These are phyloP conservation scores for Boletus pseudo-olivaceus DNA, from an alignment of 768 basidiomycete genomes.

Conservation along the genomic window DNA sequence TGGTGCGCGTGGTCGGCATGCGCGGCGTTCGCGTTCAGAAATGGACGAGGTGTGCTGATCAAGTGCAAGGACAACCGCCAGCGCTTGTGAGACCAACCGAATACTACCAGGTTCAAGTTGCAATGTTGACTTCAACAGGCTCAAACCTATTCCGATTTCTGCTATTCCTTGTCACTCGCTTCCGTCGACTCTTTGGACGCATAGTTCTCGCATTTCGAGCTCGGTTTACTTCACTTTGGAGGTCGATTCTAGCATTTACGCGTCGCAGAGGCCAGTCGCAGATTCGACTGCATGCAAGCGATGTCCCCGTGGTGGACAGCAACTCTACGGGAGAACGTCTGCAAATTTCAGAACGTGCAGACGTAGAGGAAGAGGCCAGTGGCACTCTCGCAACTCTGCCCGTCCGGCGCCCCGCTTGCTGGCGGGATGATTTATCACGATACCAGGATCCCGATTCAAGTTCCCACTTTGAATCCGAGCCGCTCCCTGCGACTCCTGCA, in stretches of 20 bases:
- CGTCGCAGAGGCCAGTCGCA: background rate
- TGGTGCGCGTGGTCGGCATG: slow-evolving; percentile 3
- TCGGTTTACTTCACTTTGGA: slow-evolving; percentile 1
- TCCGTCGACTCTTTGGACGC: background rate
- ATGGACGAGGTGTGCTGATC: background rate
- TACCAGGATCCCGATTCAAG: background rate
- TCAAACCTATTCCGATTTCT: background rate
- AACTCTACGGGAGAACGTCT: background rate
- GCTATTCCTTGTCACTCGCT: slow-evolving; percentile 2
- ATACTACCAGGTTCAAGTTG: background rate
- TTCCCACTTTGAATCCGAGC: background rate
- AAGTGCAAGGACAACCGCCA: background rate
- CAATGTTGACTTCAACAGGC: background rate
- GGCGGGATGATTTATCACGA: background rate
- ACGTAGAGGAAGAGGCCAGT: background rate
- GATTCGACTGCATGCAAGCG: background rate
- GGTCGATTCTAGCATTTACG: background rate
- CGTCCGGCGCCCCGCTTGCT: background rate
- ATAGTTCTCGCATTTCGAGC: background rate
- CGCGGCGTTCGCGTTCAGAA: background rate
- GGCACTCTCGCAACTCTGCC: slow-evolving; percentile 2
- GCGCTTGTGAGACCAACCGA: background rate
- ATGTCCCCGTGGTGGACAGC: background rate
- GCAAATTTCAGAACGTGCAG: too few relatives aligned
- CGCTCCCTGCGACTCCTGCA: slow-evolving; percentile 1